phyloP scores from a whole-genome alignment of 2,329 filamentous ascomycete genomes.

The Sclerotinia trifoliorum region DNA sequence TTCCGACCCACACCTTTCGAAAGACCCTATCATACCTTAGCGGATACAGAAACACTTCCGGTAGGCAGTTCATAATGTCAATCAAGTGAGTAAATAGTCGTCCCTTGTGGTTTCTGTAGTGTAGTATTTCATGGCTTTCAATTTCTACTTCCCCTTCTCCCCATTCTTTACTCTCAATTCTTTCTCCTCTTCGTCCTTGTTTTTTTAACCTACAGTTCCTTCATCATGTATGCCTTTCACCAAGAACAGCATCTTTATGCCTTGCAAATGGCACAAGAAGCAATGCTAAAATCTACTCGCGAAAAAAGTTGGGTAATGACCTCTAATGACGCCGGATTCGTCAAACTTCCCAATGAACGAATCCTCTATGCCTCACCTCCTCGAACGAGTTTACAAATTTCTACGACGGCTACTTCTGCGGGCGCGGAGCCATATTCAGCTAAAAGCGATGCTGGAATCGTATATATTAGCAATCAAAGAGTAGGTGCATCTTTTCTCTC shows the following conservation, averaged over 20 bases:
- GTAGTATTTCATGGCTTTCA: constrained; percentile 20
- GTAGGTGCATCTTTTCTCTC: constrained; percentile 51
- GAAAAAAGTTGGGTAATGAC: constrained; percentile 85
- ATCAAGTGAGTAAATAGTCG: constrained; percentile 23
- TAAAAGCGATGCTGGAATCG: constrained; percentile 71
- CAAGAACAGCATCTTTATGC: constrained; percentile 38
- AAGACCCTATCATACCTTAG: constrained; percentile 21
- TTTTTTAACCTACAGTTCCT: constrained; percentile 6
- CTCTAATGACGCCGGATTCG: constrained; percentile 66
- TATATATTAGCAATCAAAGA: constrained; percentile 82
- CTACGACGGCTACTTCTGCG: constrained; percentile 59
- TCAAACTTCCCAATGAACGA: constrained; percentile 80
- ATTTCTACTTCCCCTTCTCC: neutral
- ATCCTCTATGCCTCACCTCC: constrained; percentile 77
- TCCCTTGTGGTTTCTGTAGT: constrained; percentile 18
- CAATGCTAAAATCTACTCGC: constrained; percentile 35
- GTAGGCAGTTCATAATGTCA: constrained; percentile 23
- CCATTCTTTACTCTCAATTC: neutral
- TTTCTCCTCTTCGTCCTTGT: neutral
- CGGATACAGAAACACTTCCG: constrained; percentile 21
- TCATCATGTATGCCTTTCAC: constrained; percentile 38
- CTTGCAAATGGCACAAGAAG: constrained; percentile 33
- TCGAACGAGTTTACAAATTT: constrained; percentile 73
- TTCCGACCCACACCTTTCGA: constrained; percentile 20
- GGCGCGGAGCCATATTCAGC: constrained; percentile 63